Percentiles rank a stretch among this genome's conserved stretches.
These are phyloP conservation scores for Populus trichocarpa DNA, from an alignment of 441 rosid species.

Conservation along the genomic window DNA sequence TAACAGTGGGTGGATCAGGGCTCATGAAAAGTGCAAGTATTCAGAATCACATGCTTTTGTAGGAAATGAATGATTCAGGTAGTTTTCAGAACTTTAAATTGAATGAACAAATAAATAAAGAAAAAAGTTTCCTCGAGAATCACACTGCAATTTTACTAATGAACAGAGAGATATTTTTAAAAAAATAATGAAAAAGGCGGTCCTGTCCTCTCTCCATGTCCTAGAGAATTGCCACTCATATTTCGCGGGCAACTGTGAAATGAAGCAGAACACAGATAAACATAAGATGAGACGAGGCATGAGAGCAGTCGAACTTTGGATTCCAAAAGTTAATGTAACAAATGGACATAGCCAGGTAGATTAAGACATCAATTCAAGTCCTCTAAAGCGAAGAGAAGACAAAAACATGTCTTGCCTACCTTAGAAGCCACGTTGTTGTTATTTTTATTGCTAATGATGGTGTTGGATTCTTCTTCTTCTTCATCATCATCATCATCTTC, in stretches of 20 bases:
- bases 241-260: neutral
- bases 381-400: slow-evolving; percentile 1
- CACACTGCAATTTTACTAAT: neutral
- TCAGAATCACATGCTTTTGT: neutral
- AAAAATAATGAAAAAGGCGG: neutral
- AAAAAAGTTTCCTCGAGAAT: neutral
- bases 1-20: neutral
- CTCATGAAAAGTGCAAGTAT: neutral
- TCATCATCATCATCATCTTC: neutral
- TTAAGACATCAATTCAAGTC: neutral
- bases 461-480: slow-evolving; percentile 31
- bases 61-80: neutral
- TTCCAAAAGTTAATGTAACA: slow-evolving; percentile 23
- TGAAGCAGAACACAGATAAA: neutral
- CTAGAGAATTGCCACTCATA: neutral
- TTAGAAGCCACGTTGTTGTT: slow-evolving; percentile 35
- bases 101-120: neutral
- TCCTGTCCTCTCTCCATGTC: neutral
- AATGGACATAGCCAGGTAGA: neutral
- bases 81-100: neutral
- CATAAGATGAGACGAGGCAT: neutral
- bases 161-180: neutral
- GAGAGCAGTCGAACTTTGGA: slow-evolving; percentile 21
- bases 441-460: slow-evolving; percentile 15
- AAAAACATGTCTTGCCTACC: slow-evolving; percentile 32